phyloP scores from a whole-genome alignment of 345 rosid genomes.

The Microthlaspi erraticum region DNA sequence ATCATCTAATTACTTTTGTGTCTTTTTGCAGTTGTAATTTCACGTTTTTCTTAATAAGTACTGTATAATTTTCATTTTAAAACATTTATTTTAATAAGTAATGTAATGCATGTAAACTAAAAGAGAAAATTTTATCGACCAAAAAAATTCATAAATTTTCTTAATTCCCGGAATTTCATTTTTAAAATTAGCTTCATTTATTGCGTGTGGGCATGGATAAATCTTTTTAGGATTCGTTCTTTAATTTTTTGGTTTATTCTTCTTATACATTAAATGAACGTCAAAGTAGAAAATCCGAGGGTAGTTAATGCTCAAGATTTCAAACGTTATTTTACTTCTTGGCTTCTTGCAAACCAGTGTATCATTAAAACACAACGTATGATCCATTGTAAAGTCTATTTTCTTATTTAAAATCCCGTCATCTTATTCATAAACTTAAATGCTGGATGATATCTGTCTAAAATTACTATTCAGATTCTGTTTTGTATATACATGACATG shows the following conservation, averaged over 20 bases:
- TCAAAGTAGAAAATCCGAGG: slow-evolving; percentile 26
- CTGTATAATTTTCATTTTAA: no score
- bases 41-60: no score
- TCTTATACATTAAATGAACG: slow-evolving; percentile 36
- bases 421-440: background rate
- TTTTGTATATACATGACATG: background rate
- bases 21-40: no score
- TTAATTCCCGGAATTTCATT: background rate
- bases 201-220: slow-evolving; percentile 37
- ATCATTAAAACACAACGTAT: background rate
- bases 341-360: background rate
- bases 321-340: slow-evolving; percentile 6
- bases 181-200: slow-evolving; percentile 41
- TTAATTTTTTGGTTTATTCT: slow-evolving; percentile 38
- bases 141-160: no score
- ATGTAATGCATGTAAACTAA: no score
- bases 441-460: background rate
- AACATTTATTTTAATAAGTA: no score
- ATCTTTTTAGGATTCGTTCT: slow-evolving; percentile 40
- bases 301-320: slow-evolving; percentile 28
- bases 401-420: background rate
- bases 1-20: no score
- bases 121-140: no score
- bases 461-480: background rate
- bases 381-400: background rate